Evolutionary conservation across 805 yeast species (phyloP).

Genomic region (Starmera quercuum): DNA sequence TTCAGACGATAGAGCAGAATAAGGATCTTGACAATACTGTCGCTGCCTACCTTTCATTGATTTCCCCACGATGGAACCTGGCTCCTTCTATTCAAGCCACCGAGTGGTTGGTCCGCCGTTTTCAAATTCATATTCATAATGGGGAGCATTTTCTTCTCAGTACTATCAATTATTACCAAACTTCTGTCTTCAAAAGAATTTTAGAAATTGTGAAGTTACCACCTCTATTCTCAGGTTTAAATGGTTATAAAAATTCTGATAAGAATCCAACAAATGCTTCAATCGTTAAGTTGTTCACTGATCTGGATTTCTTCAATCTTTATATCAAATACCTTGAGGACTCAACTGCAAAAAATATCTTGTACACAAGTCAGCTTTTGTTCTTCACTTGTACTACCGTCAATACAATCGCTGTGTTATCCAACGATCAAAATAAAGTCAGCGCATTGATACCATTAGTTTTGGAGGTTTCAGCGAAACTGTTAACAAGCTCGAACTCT

Average conservation of each 20-base stretch:
- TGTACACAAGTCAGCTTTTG: slow-evolving; percentile 64
- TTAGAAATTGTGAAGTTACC: slow-evolving; percentile 73
- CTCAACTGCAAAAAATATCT: slow-evolving; percentile 41
- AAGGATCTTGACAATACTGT: slow-evolving; percentile 70
- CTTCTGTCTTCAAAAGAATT: slow-evolving; percentile 67
- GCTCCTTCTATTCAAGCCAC: slow-evolving; percentile 73
- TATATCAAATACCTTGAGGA: slow-evolving; percentile 46
- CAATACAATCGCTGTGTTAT: slow-evolving; percentile 53
- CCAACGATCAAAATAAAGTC: slow-evolving; percentile 33
- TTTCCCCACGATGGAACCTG: slow-evolving; percentile 70
- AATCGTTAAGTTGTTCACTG: slow-evolving; percentile 67
- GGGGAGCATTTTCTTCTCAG: slow-evolving; percentile 66
- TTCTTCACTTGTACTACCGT: slow-evolving; percentile 73
- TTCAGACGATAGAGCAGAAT: slow-evolving; percentile 72
- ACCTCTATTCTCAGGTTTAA: slow-evolving; percentile 66
- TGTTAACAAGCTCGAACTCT: slow-evolving; percentile 37
- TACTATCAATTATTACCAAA: slow-evolving; percentile 72
- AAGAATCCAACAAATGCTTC: slow-evolving; percentile 60
- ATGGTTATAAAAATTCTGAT: slow-evolving; percentile 55
- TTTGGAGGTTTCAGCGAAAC: slow-evolving; percentile 49
- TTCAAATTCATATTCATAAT: slow-evolving; percentile 74
- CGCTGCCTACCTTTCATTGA: slow-evolving; percentile 61
- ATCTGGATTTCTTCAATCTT: slow-evolving; percentile 57
- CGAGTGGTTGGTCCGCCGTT: slow-evolving; percentile 94
- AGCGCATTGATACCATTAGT: slow-evolving; percentile 46